Evolutionary conservation across 164 flowering plant genomes (phyloP), one percentile per base, ranked within the genome.

Genomic region (Piper longum): DNA sequence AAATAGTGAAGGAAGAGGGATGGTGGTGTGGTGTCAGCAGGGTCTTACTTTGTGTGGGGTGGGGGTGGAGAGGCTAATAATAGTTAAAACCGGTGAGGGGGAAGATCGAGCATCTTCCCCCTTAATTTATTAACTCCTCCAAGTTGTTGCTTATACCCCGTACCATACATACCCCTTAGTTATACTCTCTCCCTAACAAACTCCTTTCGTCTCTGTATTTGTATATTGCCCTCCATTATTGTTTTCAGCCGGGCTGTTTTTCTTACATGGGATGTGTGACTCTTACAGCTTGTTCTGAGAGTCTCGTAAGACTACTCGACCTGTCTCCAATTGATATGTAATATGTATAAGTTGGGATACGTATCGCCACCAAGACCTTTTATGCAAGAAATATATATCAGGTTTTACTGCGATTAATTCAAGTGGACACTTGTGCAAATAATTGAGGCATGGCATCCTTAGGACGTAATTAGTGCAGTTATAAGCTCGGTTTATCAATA

Each of bases 11-110:
- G 36, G 36, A 26, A 75, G 72, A 74, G 71, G 71, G 58, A 63
- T 72, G 77, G 74, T 78, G 83, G 73, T 80, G 76, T 72, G 79
- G 70, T 77, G 80, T 78, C 85, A 75, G 75, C 73, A 59, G 74
- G 36, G 59, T 26, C 36, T 26, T 26, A 74, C 82, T 77, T 79
- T 75, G 81, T 26, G 36, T 26, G 36, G 36, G 36, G 36, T 26
- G 36, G 36, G 36, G 36, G 36, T 26, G 36, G 36, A 26, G 36
- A 74, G 70, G 78, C 81, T 77, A 77, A 75, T 76, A 79, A 75
- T 78, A 79, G 79, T 74, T 75, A 73, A 77, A 77, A 73, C 69
- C 57, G 57, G 59, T 44, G 36, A 57, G 54, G 14, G 54, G 39
- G 64, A 70, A 74, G 69, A 68, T 70, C n/a, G 77, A 71, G 71